These are phyloP conservation scores for Tolypocladium pustulatum DNA, from an alignment of 2,329 filamentous ascomycete genomes.

Conservation along the genomic window DNA sequence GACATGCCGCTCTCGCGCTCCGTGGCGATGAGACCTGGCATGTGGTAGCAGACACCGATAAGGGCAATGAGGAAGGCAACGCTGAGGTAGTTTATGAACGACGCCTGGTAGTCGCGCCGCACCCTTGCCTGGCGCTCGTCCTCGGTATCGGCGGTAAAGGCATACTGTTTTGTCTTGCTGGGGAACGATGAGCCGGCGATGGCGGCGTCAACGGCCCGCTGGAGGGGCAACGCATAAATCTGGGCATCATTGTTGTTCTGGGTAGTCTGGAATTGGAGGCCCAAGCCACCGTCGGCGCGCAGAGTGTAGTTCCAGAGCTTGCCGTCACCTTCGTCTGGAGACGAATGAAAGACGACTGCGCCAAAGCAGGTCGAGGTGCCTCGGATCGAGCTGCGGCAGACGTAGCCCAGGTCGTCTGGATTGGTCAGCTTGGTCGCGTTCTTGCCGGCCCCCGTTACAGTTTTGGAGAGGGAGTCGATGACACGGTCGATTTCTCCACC, in stretches of 20 bases:
- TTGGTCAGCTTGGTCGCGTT: slow-evolving; percentile 21
- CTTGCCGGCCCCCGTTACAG: slow-evolving; percentile 42
- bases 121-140: slow-evolving; percentile 45
- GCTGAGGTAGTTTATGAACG: slow-evolving; percentile 65
- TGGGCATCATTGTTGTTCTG: slow-evolving; percentile 62
- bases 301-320: slow-evolving; percentile 81
- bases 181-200: slow-evolving; percentile 44
- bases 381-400: slow-evolving; percentile 53
- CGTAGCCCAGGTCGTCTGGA: slow-evolving; percentile 33
- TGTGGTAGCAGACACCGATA: slow-evolving; percentile 75
- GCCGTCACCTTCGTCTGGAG: slow-evolving; percentile 56
- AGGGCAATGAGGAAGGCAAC: slow-evolving; percentile 72
- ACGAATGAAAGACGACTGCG: slow-evolving; percentile 65
- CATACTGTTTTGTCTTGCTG: slow-evolving; percentile 45
- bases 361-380: slow-evolving; percentile 65
- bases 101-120: slow-evolving; percentile 55
- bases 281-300: slow-evolving; percentile 60
- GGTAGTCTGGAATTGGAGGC: slow-evolving; percentile 49
- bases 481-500: slow-evolving; percentile 64
- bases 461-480: slow-evolving; percentile 50
- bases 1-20: slow-evolving; percentile 84
- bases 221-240: slow-evolving; percentile 69
- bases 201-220: slow-evolving; percentile 64
- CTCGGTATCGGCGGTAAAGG: slow-evolving; percentile 48
- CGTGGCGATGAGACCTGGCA: slow-evolving; percentile 74